phyloP scores from a whole-genome alignment of 495 filamentous ascomycete species.

The Lasiosphaeria ovina region DNA sequence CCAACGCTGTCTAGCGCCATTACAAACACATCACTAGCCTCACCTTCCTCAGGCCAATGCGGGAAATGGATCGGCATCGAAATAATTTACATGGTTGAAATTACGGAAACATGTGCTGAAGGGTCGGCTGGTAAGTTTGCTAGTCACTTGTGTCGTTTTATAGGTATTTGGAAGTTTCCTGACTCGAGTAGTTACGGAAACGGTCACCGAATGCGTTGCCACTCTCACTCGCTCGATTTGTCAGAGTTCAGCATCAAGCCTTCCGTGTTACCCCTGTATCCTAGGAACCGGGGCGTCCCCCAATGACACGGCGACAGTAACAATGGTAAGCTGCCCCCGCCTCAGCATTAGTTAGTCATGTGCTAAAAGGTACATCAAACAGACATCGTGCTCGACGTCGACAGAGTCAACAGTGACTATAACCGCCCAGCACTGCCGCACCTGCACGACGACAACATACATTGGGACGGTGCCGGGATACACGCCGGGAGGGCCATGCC shows the following conservation, averaged over 20 bases:
- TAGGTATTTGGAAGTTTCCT: background rate
- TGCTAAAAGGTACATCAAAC: background rate
- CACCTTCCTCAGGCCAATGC: constrained; percentile 22
- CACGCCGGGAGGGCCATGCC: constrained; percentile 29
- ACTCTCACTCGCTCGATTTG: constrained; percentile 41
- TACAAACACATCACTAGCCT: background rate
- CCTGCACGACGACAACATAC: constrained; percentile 27
- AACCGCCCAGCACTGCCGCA: constrained; percentile 30
- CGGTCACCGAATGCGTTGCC: constrained; percentile 21
- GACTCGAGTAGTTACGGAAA: constrained; percentile 21
- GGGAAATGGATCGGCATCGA: constrained; percentile 38
- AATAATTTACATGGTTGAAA: constrained; percentile 34
- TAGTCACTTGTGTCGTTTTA: background rate
- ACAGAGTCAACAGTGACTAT: constrained; percentile 27
- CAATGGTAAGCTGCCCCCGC: constrained; percentile 22
- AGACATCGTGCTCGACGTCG: constrained; percentile 27
- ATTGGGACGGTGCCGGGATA: constrained; percentile 32
- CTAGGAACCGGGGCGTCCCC: constrained; percentile 19
- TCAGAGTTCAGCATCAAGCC: constrained; percentile 31
- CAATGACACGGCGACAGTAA: constrained; percentile 33
- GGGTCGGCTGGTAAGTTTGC: constrained; percentile 24
- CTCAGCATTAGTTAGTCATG: background rate
- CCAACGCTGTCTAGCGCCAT: background rate
- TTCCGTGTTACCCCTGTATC: constrained; percentile 41
- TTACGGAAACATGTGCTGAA: constrained; percentile 33